Evolutionary conservation across 768 basidiomycete genomes (phyloP), one percentile per base, ranked within the genome.

Genomic region (Russula griseocarnosa): DNA sequence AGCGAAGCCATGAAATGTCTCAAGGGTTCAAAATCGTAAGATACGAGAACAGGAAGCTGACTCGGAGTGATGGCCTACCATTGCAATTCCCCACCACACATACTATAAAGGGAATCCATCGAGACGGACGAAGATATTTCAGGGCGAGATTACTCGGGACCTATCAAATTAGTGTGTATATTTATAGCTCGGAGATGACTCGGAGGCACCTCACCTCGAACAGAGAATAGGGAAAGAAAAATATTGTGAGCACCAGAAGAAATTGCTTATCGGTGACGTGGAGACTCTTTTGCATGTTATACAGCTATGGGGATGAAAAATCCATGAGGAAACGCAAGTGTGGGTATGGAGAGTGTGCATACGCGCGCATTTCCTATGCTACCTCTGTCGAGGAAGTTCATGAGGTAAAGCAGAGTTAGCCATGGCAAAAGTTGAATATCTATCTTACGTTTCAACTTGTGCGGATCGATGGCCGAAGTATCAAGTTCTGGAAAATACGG

Each of bases 311-410:
- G n/a, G 32, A 13, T 36, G 3, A 55, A 38, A 22, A 22, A 22
- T 8, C 9, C 22, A 38, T 38, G 14, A 36, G 53, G 6, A 22
- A 38, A 8, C 14, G 14, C 11, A 55, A 14, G 6, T n/a, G 22
- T 16, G 22, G 22, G 8, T 34, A 3, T 13, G 53, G 22, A 36
- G 53, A 38, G 13, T 10, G 36, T 55, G n/a, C 53, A 38, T 34
- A 55, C 53, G 53, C 53, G 53, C 7, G 53, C 53, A 26, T 55
- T 55, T n/a, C 53, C 53, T 24, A 55, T 55, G 18, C 36, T 55
- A 9, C 53, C 53, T 38, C 53, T 36, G 36, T 55, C 53, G 36
- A 55, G 53, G 26, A 36, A 55, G 53, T 22, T 24, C 53, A 55
- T 36, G 22, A 55, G 53, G n/a, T 55, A 55, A 18, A 55, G 53